These are phyloP conservation scores for Psilocybe azurescens DNA, from an alignment of 768 basidiomycete species.

Conservation along the genomic window DNA sequence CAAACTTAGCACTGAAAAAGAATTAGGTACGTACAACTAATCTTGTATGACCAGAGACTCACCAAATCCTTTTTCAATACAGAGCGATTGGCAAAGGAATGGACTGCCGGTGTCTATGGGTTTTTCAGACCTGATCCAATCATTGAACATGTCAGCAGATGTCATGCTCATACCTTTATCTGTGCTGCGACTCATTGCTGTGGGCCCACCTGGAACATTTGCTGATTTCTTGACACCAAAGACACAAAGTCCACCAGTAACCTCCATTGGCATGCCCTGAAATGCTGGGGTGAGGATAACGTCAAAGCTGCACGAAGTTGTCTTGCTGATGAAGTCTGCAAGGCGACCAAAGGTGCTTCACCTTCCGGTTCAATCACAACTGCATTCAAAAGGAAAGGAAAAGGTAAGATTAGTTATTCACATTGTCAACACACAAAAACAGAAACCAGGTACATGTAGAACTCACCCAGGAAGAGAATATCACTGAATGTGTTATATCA, in stretches of 20 bases:
- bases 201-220: not conserved
- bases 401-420: conserved; percentile 36
- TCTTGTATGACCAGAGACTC: no score
- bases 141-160: conserved; percentile 12
- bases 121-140: conserved; percentile 15
- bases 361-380: conserved; percentile 27
- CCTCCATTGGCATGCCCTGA: conserved; percentile 26
- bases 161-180: conserved; percentile 12
- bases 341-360: no score
- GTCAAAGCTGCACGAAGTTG: conserved; percentile 18
- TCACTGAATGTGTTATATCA: no score
- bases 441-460: conserved; percentile 23
- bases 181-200: conserved; percentile 18
- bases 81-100: not conserved
- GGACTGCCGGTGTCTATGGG: conserved; percentile 21
- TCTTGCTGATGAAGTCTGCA: no score
- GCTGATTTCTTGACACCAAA: conserved; percentile 16
- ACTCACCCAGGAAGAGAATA: no score
- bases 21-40: no score
- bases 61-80: no score
- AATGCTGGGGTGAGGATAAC: conserved; percentile 32
- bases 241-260: conserved; percentile 27
- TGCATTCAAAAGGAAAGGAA: conserved; percentile 30
- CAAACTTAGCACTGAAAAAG: no score
- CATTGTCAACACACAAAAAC: conserved; percentile 30